A percentile compares a stretch with the other conserved stretches of the same genome.
Evolutionary conservation across 2,329 filamentous ascomycete species (phyloP).

Genomic region (Fusarium sarcochroum): DNA sequence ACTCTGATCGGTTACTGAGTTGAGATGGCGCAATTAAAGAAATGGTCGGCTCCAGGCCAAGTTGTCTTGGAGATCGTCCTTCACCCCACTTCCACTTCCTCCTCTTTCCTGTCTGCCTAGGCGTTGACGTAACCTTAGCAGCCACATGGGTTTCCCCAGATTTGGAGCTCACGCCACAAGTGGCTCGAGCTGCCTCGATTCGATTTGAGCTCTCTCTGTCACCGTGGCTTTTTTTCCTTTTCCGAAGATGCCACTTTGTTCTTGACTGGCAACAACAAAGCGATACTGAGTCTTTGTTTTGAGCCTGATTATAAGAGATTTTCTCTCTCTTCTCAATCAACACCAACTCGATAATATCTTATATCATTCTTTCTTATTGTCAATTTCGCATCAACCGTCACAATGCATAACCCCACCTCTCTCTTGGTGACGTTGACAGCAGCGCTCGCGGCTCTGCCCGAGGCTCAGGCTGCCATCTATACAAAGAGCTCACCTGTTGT

Average conservation of each 20-base stretch:
- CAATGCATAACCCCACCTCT: constrained; percentile 68
- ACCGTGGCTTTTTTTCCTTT: constrained; percentile 54
- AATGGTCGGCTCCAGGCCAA: constrained; percentile 10
- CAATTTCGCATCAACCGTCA: constrained; percentile 29
- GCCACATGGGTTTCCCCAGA: constrained; percentile 37
- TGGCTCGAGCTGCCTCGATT: constrained; percentile 44
- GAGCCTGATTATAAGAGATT: constrained; percentile 20
- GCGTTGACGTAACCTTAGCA: constrained; percentile 37
- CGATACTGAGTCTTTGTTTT: constrained; percentile 21
- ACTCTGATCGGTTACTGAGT: background rate
- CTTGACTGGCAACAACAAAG: constrained; percentile 28
- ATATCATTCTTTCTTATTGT: background rate
- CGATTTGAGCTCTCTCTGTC: constrained; percentile 35
- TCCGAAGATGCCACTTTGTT: constrained; percentile 50
- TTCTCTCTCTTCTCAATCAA: background rate
- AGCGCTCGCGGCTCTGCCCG: constrained; percentile 75
- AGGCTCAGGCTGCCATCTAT: constrained; percentile 81
- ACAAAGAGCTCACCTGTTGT: constrained; percentile 88
- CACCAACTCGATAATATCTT: background rate
- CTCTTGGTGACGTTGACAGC: constrained; percentile 63
- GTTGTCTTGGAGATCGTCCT: constrained; percentile 29
- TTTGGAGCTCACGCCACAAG: constrained; percentile 40
- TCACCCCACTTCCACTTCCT: constrained; percentile 36
- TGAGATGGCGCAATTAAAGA: constrained; percentile 35
- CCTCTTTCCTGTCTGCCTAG: constrained; percentile 20